Percentiles rank a stretch among this genome's conserved stretches.
These are phyloP conservation scores for Podaxis rugospora DNA, from an alignment of 768 basidiomycete genomes.

Conservation along the genomic window DNA sequence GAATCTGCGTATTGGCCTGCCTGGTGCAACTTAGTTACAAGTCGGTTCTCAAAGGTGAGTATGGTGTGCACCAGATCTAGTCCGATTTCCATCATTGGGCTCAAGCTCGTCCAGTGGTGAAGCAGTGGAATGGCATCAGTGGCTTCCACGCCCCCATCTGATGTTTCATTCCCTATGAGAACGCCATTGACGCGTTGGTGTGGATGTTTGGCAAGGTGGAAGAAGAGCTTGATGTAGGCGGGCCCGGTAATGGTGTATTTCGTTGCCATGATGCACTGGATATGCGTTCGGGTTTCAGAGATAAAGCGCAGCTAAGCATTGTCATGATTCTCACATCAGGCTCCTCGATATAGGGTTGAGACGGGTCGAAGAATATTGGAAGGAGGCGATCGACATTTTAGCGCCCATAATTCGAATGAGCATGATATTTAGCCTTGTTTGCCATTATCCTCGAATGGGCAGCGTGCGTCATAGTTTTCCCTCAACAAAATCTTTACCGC, in stretches of 20 bases:
- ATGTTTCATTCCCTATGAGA: conserved; percentile 51
- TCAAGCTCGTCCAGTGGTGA: conserved; percentile 82
- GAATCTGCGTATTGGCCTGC: conserved; percentile 56
- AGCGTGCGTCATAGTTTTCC: not conserved
- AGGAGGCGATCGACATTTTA: not conserved
- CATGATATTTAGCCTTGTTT: conserved; percentile 4
- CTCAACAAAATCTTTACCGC: not conserved
- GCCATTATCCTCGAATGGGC: not conserved
- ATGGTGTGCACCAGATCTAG: conserved; percentile 58
- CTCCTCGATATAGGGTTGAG: not conserved
- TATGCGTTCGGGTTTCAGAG: not conserved
- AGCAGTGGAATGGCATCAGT: conserved; percentile 71
- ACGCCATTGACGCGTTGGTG: conserved; percentile 74
- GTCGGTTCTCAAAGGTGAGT: not conserved
- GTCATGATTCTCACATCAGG: not conserved
- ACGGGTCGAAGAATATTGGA: not conserved
- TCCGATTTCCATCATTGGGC: conserved; percentile 85
- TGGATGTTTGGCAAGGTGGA: conserved; percentile 80
- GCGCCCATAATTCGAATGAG: not conserved
- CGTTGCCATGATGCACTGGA: conserved; percentile 4
- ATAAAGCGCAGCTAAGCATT: not conserved
- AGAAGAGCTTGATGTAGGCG: conserved; percentile 70
- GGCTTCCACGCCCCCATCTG: conserved; percentile 37
- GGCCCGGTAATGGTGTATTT: conserved; percentile 51
- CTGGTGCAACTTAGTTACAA: conserved; percentile 28